A percentile compares a stretch with the other conserved stretches of the same genome.
Conservation (phyloP, 1,139 yeast species). For the Meyerozyma athensensis region DNA sequence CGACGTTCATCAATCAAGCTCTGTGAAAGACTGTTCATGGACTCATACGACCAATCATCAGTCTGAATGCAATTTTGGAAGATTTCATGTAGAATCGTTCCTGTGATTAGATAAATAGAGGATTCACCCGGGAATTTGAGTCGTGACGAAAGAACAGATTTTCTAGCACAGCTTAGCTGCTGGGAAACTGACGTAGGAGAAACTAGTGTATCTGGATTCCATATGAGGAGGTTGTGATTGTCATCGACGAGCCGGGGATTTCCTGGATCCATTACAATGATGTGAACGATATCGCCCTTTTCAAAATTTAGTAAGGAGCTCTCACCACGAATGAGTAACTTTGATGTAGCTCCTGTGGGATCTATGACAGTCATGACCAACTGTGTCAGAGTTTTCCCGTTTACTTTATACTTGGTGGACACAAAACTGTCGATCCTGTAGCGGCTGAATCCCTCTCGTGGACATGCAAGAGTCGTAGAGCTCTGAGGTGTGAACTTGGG, state of each 20-base stretch:
- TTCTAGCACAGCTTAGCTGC: conserved; percentile 67
- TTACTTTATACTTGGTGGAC: conserved; percentile 26
- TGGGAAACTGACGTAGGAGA: conserved; percentile 82
- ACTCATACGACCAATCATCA: conserved; percentile 37
- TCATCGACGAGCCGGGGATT: conserved; percentile 48
- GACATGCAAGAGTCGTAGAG: conserved; percentile 43
- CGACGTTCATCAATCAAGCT: conserved; percentile 37
- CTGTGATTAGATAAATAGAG: conserved; percentile 61
- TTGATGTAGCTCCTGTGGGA: conserved; percentile 23
- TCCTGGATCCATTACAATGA: conserved; percentile 43
- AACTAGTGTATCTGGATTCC: conserved; percentile 79
- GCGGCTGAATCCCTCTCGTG: conserved; percentile 45
- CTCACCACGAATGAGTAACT: conserved; percentile 45
- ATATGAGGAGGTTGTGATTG: conserved; percentile 56
- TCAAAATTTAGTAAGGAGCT: conserved; percentile 42
- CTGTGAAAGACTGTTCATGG: conserved; percentile 43
- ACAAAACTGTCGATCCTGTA: conserved; percentile 41
- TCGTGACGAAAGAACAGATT: conserved; percentile 56
- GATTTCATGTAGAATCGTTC: conserved; percentile 73
- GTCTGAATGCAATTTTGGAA: conserved; percentile 62
- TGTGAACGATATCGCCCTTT: conserved; percentile 54
- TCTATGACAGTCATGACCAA: conserved; percentile 46
- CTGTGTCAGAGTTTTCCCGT: conserved; percentile 35
- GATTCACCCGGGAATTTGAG: conserved; percentile 53
- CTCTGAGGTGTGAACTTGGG: no score